These are phyloP conservation scores for Ceratocystis huliohia DNA, from an alignment of 2,329 filamentous ascomycete genomes.

Conservation along the genomic window DNA sequence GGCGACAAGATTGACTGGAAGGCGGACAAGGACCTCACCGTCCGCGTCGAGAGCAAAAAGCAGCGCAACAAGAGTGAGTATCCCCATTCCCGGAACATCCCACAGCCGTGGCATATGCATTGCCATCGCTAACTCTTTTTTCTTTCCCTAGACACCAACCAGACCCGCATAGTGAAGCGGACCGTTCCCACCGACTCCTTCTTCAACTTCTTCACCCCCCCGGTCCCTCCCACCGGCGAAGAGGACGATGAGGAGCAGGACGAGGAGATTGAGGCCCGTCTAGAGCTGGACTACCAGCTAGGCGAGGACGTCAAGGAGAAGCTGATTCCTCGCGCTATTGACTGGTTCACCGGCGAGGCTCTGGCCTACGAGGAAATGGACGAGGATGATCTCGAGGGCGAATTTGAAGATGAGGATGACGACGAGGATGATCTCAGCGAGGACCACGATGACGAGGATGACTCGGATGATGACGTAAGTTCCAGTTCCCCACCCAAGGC, in stretches of 20 bases:
- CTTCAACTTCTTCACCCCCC: slow-evolving; percentile 98
- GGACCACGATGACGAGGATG: slow-evolving; percentile 70
- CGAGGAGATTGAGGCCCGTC: slow-evolving; percentile 88
- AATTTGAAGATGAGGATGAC: slow-evolving; percentile 85
- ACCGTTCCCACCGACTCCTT: slow-evolving; percentile 97
- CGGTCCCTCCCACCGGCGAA: slow-evolving; percentile 67
- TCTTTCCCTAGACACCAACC: slow-evolving; percentile 69
- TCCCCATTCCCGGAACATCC: slow-evolving; percentile 7
- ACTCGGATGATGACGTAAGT: slow-evolving; percentile 65
- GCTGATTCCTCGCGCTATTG: slow-evolving; percentile 92
- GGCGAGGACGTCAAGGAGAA: slow-evolving; percentile 99
- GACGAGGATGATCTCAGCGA: slow-evolving; percentile 77
- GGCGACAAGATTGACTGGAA: slow-evolving; percentile 98
- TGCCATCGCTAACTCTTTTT: not conserved
- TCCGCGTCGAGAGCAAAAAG: slow-evolving; percentile 97
- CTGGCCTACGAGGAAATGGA: slow-evolving; percentile 91
- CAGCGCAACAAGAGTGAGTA: slow-evolving; percentile 94
- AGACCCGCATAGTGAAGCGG: slow-evolving; percentile 97
- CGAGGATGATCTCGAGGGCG: slow-evolving; percentile 66
- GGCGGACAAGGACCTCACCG: slow-evolving; percentile 79
- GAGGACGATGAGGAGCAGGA: slow-evolving; percentile 59
- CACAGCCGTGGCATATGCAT: slow-evolving; percentile 6
- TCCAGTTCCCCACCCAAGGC: slow-evolving; percentile 16
- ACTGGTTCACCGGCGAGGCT: slow-evolving; percentile 98
- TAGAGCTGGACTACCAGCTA: slow-evolving; percentile 96